These are phyloP conservation scores for Fermentozyma sake DNA, from an alignment of 1,139 yeast species.

Conservation along the genomic window DNA sequence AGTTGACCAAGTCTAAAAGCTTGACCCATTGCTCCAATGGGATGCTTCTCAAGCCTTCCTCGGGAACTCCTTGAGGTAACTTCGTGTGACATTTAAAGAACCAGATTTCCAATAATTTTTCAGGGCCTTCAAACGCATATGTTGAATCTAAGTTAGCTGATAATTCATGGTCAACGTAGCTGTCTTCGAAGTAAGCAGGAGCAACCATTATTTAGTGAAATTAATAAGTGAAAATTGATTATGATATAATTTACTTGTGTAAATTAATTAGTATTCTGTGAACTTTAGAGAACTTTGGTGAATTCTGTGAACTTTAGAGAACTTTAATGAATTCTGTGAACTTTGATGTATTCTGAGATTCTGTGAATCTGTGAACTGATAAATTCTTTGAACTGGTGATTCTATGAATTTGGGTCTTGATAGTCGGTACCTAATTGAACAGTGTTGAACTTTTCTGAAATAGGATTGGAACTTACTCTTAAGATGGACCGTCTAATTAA, in stretches of 20 bases:
- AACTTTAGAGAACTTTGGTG: too few relatives aligned
- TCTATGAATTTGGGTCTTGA: too few relatives aligned
- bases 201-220: slow-evolving; percentile 37
- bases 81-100: slow-evolving; percentile 46
- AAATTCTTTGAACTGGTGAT: too few relatives aligned
- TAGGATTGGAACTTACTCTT: slow-evolving; percentile 47
- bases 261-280: too few relatives aligned
- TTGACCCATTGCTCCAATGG: slow-evolving; percentile 66
- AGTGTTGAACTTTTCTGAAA: too few relatives aligned
- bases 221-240: too few relatives aligned
- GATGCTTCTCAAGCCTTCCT: slow-evolving; percentile 58
- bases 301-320: too few relatives aligned
- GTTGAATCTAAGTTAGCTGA: slow-evolving; percentile 82
- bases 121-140: slow-evolving; percentile 96
- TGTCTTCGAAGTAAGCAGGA: slow-evolving; percentile 39
- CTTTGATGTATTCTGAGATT: too few relatives aligned
- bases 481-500: slow-evolving; percentile 11
- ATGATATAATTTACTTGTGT: too few relatives aligned
- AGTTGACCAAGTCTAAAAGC: slow-evolving; percentile 75
- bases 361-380: too few relatives aligned
- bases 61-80: slow-evolving; percentile 32
- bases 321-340: too few relatives aligned
- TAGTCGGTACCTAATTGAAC: too few relatives aligned
- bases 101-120: slow-evolving; percentile 89
- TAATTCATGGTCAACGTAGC: slow-evolving; percentile 70